Evolutionary conservation across 2,329 filamentous ascomycete species (phyloP).

Genomic region (Onygena corvina): DNA sequence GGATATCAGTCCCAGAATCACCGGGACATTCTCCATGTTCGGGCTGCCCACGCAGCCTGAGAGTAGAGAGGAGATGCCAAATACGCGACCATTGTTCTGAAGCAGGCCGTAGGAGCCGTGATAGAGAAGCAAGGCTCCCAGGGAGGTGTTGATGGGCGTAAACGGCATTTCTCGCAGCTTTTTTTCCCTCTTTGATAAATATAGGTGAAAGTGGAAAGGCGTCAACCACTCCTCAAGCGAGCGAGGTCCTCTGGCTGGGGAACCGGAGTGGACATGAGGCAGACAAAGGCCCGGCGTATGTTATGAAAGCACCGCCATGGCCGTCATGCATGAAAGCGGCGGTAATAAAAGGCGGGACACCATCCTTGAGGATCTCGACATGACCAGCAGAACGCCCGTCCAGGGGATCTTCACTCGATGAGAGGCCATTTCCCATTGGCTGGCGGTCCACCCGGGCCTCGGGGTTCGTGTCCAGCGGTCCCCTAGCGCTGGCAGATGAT

Average conservation of each 20-base stretch:
- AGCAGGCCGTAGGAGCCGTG: conserved; percentile 41
- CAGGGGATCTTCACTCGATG: neutral
- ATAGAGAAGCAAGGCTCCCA: conserved; percentile 41
- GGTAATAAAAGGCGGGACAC: neutral
- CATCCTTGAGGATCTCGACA: neutral
- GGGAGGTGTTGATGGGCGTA: conserved; percentile 40
- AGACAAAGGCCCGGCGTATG: too few relatives aligned
- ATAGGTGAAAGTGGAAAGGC: neutral
- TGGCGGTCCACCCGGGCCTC: neutral
- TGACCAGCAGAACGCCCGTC: too few relatives aligned
- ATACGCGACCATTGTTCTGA: conserved; percentile 40
- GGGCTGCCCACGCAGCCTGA: conserved; percentile 33
- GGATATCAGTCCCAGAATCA: conserved; percentile 37
- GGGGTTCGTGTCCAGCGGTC: neutral
- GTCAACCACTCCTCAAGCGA: too few relatives aligned
- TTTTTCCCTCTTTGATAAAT: conserved; percentile 17
- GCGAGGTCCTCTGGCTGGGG: neutral
- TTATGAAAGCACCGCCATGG: neutral
- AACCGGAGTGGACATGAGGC: neutral
- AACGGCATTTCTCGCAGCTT: conserved; percentile 23
- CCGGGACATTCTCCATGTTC: conserved; percentile 32
- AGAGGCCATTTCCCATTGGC: neutral
- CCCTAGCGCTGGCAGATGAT: neutral
- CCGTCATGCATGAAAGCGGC: neutral
- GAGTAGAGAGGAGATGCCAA: conserved; percentile 41